Evolutionary conservation across 352 stramenopile genomes (phyloP).

Genomic region (Phytopythium sindhum): DNA sequence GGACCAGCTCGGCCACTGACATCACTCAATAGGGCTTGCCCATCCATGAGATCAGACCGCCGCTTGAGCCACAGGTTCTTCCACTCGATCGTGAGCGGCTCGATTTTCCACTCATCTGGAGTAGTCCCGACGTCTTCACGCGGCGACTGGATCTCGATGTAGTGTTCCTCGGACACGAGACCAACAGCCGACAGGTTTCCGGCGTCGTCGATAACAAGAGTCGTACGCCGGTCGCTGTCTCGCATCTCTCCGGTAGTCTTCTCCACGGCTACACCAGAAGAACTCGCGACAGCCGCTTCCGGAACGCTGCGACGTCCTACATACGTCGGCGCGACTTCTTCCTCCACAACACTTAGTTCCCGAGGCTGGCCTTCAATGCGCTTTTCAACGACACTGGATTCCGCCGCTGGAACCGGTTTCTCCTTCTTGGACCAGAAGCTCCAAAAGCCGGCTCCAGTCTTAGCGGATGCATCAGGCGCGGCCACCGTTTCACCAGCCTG

Average conservation of each 20-base stretch:
- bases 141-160: conserved; percentile 23
- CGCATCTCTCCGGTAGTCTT: conserved; percentile 12
- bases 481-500: conserved; percentile 2
- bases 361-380: conserved; percentile 9
- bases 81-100: conserved; percentile 24
- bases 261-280: background rate
- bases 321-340: conserved; percentile 1
- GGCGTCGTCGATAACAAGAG: conserved; percentile 23
- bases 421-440: conserved; percentile 19
- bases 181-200: conserved; percentile 19
- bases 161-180: conserved; percentile 17
- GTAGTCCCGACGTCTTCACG: conserved; percentile 7
- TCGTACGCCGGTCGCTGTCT: conserved; percentile 30
- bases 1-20: conserved; percentile 38
- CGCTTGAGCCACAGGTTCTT: conserved; percentile 21
- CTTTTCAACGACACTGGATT: background rate
- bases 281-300: background rate
- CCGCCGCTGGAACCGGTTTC: background rate
- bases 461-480: background rate
- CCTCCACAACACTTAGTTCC: conserved; percentile 10
- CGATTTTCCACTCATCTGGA: conserved; percentile 12
- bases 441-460: conserved; percentile 10
- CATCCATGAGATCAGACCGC: background rate
- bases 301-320: background rate
- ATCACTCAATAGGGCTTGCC: conserved; percentile 31